phyloP scores from a whole-genome alignment of 2,329 filamentous ascomycete genomes.

The Alternaria angustiovoidea region DNA sequence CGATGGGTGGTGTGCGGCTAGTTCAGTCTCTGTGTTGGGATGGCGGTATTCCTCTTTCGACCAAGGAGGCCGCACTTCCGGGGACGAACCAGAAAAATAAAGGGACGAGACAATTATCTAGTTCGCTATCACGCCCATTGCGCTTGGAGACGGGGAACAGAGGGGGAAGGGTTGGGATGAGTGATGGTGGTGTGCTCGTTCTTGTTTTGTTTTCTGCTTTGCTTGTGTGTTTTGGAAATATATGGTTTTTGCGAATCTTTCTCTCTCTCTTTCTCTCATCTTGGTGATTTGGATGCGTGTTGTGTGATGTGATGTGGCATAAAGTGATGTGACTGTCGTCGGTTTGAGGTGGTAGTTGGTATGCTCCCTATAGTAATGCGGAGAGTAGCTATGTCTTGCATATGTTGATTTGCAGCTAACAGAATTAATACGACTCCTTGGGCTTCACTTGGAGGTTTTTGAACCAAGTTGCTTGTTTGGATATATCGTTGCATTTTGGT shows the following conservation, averaged over 20 bases:
- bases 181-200: conserved; percentile 15
- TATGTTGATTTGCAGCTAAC: too few relatives aligned
- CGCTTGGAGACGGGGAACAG: conserved; percentile 23
- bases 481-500: too few relatives aligned
- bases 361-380: background rate
- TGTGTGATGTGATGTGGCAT: background rate
- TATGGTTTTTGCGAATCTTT: background rate
- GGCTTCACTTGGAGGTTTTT: too few relatives aligned
- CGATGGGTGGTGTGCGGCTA: conserved; percentile 32
- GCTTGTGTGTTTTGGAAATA: background rate
- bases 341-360: background rate
- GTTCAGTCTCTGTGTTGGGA: conserved; percentile 5
- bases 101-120: conserved; percentile 23
- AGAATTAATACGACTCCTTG: too few relatives aligned
- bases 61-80: conserved; percentile 40
- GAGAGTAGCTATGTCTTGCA: background rate
- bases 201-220: conserved; percentile 11
- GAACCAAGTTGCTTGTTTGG: too few relatives aligned
- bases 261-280: background rate
- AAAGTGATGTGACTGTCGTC: background rate
- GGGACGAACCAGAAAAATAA: conserved; percentile 23
- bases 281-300: background rate
- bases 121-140: conserved; percentile 33
- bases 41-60: conserved; percentile 13
- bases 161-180: conserved; percentile 1